Conservation (phyloP, 2,329 filamentous ascomycete species). For the Venturia pyrina region DNA sequence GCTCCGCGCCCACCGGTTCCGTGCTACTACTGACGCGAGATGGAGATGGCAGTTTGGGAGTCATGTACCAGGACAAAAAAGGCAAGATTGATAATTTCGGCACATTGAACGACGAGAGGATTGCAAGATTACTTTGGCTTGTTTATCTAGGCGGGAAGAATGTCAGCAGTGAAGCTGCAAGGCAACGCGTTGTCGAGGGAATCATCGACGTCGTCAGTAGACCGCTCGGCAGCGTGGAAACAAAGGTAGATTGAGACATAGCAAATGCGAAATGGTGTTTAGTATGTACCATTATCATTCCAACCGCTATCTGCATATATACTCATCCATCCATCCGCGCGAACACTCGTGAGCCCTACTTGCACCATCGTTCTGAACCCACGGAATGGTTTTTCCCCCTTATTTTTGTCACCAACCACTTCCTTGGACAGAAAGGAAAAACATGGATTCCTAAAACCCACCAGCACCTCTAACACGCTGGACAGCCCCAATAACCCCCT, state of each 20-base stretch:
- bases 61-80: conserved; percentile 54
- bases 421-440: too few relatives aligned
- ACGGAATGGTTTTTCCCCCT: too few relatives aligned
- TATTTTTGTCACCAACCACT: too few relatives aligned
- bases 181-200: conserved; percentile 75
- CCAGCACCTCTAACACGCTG: conserved; percentile 48
- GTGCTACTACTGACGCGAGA: conserved; percentile 67
- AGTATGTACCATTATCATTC: neutral
- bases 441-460: conserved; percentile 42
- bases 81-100: conserved; percentile 48
- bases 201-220: conserved; percentile 80
- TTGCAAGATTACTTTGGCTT: conserved; percentile 77
- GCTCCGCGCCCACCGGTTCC: conserved; percentile 67
- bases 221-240: conserved; percentile 76
- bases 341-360: too few relatives aligned
- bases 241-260: conserved; percentile 53
- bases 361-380: too few relatives aligned
- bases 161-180: conserved; percentile 74
- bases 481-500: conserved; percentile 47
- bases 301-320: too few relatives aligned
- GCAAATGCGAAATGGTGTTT: neutral
- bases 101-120: conserved; percentile 63
- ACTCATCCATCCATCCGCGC: too few relatives aligned
- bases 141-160: conserved; percentile 80
- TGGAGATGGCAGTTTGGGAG: conserved; percentile 52